Evolutionary conservation across 306 rosid genomes (phyloP), one percentile per base, ranked within the genome.

Genomic region (Carpinus viminea): DNA sequence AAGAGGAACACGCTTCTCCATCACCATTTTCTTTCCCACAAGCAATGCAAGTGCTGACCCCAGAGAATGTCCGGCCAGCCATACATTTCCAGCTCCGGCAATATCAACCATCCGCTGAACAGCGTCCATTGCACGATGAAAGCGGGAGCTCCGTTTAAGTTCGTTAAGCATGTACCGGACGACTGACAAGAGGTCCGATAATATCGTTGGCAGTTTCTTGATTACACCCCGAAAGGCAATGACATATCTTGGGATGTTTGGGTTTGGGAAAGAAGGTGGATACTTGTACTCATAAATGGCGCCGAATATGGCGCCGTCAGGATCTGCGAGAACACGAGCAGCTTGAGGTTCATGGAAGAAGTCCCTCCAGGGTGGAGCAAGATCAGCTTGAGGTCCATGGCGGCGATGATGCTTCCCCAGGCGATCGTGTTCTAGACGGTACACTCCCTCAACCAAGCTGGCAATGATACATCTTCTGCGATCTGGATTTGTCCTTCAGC

Each of bases 61-160:
- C 9, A 82, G 28, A 15, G 86, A 85, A 61, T 79, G 86, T 7
- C 88, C 82, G 3, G 84, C 81, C n/a, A 85, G 26, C 88, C 88
- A 85, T 8, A 85, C 73, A 38, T 74, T 73, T 38, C 1, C 31
- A 26, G 46, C 9, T 8, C 76, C 87, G 12, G 76, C 80, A 3
- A 1, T 0, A 12, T 41, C 62, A 1, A 79, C 72, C 4, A 71
- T 5, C 34, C 16, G 3, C 34, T 76, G 59, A 18, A 79, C 21
- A 8, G 53, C 4, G 12, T 54, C 13, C n/a, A 72, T 15, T 50
- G 81, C 81, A 5, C 8, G 45, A 13, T 17, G 36, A 52, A 83
- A 68, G 9, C 79, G 75, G 7, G 72, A 26, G 51, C 68, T 56
- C 4, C 8, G 4, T 24, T 73, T 79, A n/a, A 84, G 70, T 26